These are phyloP conservation scores for Ophiostoma australiae DNA, from an alignment of 2,329 filamentous ascomycete genomes.

Conservation along the genomic window DNA sequence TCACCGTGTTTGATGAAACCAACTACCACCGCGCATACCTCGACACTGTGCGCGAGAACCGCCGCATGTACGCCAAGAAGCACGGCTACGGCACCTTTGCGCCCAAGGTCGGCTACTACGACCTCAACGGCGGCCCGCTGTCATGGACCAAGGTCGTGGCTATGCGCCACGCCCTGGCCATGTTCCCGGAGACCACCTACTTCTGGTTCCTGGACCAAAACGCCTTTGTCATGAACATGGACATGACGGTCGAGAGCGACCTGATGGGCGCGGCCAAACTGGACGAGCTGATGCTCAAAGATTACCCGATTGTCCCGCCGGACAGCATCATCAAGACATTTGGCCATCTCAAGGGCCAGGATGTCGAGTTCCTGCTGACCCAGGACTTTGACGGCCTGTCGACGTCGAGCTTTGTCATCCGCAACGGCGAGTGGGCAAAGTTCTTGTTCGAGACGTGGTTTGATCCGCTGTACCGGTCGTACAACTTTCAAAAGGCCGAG, in stretches of 20 bases:
- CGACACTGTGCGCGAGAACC: slow-evolving; percentile 71
- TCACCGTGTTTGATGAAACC: slow-evolving; percentile 74
- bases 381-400: slow-evolving; percentile 79
- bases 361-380: slow-evolving; percentile 76
- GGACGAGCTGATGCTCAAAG: slow-evolving; percentile 75
- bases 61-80: slow-evolving; percentile 74
- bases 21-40: slow-evolving; percentile 62
- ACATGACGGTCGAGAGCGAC: slow-evolving; percentile 62
- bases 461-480: slow-evolving; percentile 85
- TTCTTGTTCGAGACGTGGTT: slow-evolving; percentile 96
- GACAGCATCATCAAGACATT: slow-evolving; percentile 98
- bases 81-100: slow-evolving; percentile 89
- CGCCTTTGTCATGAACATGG: slow-evolving; percentile 81
- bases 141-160: slow-evolving; percentile 79
- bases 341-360: slow-evolving; percentile 66
- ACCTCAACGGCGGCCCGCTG: slow-evolving; percentile 53
- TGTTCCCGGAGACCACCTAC: slow-evolving; percentile 69
- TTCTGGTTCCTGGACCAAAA: slow-evolving; percentile 86
- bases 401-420: slow-evolving; percentile 71
- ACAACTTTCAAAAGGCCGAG: slow-evolving; percentile 96
- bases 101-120: slow-evolving; percentile 69
- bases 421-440: slow-evolving; percentile 82
- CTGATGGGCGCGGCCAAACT: slow-evolving; percentile 64
- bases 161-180: slow-evolving; percentile 79
- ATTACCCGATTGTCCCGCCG: slow-evolving; percentile 82